Evolutionary conservation across 2,329 filamentous ascomycete genomes (phyloP).

Genomic region (Ophiostoma himal-ulmi): DNA sequence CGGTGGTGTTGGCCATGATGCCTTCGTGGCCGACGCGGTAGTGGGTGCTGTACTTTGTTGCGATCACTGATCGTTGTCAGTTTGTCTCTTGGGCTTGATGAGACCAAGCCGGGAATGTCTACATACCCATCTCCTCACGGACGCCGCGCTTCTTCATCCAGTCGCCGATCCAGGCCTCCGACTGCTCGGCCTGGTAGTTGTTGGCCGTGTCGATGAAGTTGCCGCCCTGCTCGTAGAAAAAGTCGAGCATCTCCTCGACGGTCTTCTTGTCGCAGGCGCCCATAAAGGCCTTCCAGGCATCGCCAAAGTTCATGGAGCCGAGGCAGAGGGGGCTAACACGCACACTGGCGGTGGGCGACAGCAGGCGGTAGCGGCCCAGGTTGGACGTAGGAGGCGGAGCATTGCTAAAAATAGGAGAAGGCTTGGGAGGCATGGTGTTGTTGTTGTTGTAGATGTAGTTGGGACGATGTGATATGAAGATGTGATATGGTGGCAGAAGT

Average conservation of each 20-base stretch:
- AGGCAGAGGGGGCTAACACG: constrained; percentile 63
- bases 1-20: constrained; percentile 48
- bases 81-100: no score
- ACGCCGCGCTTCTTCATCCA: constrained; percentile 62
- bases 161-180: constrained; percentile 62
- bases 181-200: constrained; percentile 58
- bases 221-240: constrained; percentile 54
- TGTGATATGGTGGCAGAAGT: background rate
- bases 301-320: constrained; percentile 60
- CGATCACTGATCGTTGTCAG: constrained; percentile 44
- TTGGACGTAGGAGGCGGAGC: constrained; percentile 52
- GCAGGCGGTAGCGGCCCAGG: constrained; percentile 58
- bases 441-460: background rate
- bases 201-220: constrained; percentile 71
- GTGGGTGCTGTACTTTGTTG: constrained; percentile 62
- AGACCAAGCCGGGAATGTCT: background rate
- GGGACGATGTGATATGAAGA: background rate
- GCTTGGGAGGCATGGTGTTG: constrained; percentile 2
- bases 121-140: constrained; percentile 52
- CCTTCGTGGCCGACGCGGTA: constrained; percentile 41
- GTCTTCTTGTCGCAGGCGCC: constrained; percentile 59
- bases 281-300: constrained; percentile 52
- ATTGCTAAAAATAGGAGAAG: constrained; percentile 30
- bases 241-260: constrained; percentile 60
- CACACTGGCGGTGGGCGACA: constrained; percentile 59